phyloP scores from a whole-genome alignment of 73 alveolate genomes.

The Paramecium caudatum region DNA sequence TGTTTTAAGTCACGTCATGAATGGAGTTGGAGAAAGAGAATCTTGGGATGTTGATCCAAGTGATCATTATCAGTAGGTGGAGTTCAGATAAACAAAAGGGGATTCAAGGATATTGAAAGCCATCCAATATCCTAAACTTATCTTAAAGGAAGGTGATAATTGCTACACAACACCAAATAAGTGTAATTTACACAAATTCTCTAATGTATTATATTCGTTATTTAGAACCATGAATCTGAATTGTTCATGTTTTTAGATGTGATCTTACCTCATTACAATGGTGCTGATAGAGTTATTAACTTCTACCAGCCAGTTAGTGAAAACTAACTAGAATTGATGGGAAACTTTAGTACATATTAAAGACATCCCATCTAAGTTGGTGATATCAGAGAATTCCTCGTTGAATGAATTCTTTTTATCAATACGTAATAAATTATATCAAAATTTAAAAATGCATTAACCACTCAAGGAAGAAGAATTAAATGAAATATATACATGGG shows the following conservation, averaged over 20 bases:
- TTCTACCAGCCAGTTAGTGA: slow-evolving; percentile 54
- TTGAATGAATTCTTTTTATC: slow-evolving; percentile 43
- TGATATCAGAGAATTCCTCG: slow-evolving; percentile 53
- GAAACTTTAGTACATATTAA: slow-evolving; percentile 17
- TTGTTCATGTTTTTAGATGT: slow-evolving; percentile 52
- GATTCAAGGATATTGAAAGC: slow-evolving; percentile 49
- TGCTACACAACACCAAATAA: slow-evolving; percentile 68
- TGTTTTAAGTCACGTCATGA: slow-evolving; percentile 64
- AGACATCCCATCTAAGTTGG: slow-evolving; percentile 47
- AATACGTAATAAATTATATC: slow-evolving; percentile 25
- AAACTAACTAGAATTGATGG: slow-evolving; percentile 25
- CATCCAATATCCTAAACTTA: not conserved
- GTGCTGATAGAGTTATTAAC: slow-evolving; percentile 53
- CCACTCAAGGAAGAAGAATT: slow-evolving; percentile 85
- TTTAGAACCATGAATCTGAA: not conserved
- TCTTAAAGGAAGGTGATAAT: slow-evolving; percentile 60
- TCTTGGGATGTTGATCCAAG: slow-evolving; percentile 60
- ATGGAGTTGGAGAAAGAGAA: slow-evolving; percentile 60
- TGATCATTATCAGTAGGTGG: not conserved
- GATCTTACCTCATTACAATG: slow-evolving; percentile 61
- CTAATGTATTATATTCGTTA: slow-evolving; percentile 5
- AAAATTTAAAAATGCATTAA: slow-evolving; percentile 25
- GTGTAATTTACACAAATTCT: slow-evolving; percentile 32
- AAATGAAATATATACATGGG: slow-evolving; percentile 96
- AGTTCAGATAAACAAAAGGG: slow-evolving; percentile 2